A percentile compares a stretch with the other conserved stretches of the same genome.
Conservation (phyloP, 1,139 yeast species). For the Hyphopichia buzzinii region DNA sequence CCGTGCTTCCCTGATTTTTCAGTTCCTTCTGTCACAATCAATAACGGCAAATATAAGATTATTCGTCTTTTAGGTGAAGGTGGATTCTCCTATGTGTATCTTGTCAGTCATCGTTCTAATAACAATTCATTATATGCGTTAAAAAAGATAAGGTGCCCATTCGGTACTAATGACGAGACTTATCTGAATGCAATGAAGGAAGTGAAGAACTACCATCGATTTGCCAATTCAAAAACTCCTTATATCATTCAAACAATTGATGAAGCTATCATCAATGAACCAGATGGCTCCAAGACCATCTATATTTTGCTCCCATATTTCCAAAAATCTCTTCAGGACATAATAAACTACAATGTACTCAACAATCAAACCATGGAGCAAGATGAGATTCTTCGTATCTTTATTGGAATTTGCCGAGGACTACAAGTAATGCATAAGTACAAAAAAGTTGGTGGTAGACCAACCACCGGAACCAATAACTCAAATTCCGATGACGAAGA, state of each 20-base stretch:
- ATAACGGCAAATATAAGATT: slow-evolving; percentile 53
- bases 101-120: slow-evolving; percentile 52
- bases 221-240: slow-evolving; percentile 52
- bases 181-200: slow-evolving; percentile 68
- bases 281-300: slow-evolving; percentile 76
- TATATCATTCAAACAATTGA: slow-evolving; percentile 70
- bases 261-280: slow-evolving; percentile 66
- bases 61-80: slow-evolving; percentile 81
- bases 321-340: slow-evolving; percentile 70
- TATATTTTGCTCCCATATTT: slow-evolving; percentile 79
- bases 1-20: slow-evolving; percentile 43
- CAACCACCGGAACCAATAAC: slow-evolving; percentile 10
- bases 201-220: slow-evolving; percentile 70
- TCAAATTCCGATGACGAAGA: slow-evolving; percentile 14
- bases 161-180: slow-evolving; percentile 69
- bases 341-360: slow-evolving; percentile 62
- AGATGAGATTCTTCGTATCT: slow-evolving; percentile 56
- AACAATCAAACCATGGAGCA: slow-evolving; percentile 55
- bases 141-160: slow-evolving; percentile 85
- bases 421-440: slow-evolving; percentile 73
- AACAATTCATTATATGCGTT: slow-evolving; percentile 62
- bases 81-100: slow-evolving; percentile 85
- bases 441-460: slow-evolving; percentile 26
- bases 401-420: slow-evolving; percentile 73
- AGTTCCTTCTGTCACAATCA: slow-evolving; percentile 50